These are phyloP conservation scores for Serendipita sp. DNA, from an alignment of 1,284 basidiomycete genomes.

Conservation along the genomic window DNA sequence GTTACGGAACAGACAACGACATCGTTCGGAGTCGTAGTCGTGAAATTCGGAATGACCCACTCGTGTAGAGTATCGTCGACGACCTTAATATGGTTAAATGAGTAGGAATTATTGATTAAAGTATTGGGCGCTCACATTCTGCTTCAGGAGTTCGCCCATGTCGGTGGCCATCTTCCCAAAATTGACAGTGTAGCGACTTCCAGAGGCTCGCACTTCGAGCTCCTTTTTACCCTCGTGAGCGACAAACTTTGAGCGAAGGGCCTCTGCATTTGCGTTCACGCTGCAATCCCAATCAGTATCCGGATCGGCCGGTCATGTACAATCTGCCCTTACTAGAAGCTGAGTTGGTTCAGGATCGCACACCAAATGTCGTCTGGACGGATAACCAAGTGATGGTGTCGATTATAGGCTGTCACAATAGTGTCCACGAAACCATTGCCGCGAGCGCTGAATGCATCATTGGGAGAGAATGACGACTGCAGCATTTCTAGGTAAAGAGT, in stretches of 20 bases:
- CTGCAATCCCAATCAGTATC: background rate
- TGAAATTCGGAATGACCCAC: conserved; percentile 34
- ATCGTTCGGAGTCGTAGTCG: conserved; percentile 32
- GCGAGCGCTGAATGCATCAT: conserved; percentile 15
- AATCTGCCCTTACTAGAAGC: conserved; percentile 20
- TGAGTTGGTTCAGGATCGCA: conserved; percentile 30
- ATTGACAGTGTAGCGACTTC: conserved; percentile 21
- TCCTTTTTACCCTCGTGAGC: conserved; percentile 25
- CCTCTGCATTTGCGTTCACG: conserved; percentile 29
- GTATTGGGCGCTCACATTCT: conserved; percentile 13
- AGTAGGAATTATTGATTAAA: background rate
- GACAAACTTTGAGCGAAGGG: conserved; percentile 28
- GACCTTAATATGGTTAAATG: conserved; percentile 13
- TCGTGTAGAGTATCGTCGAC: conserved; percentile 24
- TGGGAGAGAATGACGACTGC: background rate
- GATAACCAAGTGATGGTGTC: conserved; percentile 25
- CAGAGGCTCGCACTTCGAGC: conserved; percentile 20
- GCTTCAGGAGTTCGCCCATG: background rate
- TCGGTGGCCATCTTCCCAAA: conserved; percentile 16
- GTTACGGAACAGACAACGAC: conserved; percentile 27
- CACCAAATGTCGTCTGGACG: conserved; percentile 36
- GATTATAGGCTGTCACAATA: conserved; percentile 25
- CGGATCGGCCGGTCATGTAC: background rate
- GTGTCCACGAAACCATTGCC: conserved; percentile 27
- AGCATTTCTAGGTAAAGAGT: background rate